Conservation (phyloP, 1,284 basidiomycete genomes). For the Somion occarium region DNA sequence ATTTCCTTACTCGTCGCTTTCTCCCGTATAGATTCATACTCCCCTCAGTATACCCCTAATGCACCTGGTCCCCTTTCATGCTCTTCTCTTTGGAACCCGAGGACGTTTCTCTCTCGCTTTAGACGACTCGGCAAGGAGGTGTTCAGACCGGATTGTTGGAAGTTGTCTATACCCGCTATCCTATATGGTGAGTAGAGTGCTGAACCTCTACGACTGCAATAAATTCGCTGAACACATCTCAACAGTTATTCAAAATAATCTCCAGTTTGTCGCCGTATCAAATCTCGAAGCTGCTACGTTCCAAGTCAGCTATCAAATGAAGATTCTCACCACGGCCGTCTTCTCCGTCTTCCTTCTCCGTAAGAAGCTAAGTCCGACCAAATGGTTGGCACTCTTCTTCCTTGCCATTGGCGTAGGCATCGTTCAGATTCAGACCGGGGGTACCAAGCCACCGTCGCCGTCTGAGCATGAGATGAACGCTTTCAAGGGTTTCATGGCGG, state of each 20-base stretch:
- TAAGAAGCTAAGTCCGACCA: constrained; percentile 66
- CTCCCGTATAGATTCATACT: constrained; percentile 26
- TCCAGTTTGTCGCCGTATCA: constrained; percentile 91
- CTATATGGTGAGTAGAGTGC: constrained; percentile 52
- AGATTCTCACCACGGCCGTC: constrained; percentile 94
- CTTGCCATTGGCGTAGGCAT: constrained; percentile 90
- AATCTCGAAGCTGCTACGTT: constrained; percentile 95
- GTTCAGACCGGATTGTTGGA: constrained; percentile 86
- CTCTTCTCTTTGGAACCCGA: constrained; percentile 29
- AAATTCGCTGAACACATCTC: no score
- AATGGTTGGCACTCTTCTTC: constrained; percentile 83
- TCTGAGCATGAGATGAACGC: constrained; percentile 56
- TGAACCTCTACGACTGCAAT: not conserved
- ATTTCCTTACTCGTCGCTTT: constrained; percentile 77
- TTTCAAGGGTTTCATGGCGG: constrained; percentile 60
- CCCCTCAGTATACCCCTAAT: constrained; percentile 21
- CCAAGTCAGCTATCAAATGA: constrained; percentile 95
- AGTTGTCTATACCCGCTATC: constrained; percentile 92
- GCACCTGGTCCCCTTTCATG: constrained; percentile 12
- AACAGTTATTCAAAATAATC: constrained; percentile 87
- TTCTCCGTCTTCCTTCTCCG: constrained; percentile 91
- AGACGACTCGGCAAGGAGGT: constrained; percentile 43
- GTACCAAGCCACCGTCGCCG: constrained; percentile 26
- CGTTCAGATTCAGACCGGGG: constrained; percentile 81
- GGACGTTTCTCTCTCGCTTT: constrained; percentile 35